Base-by-base conservation (phyloP, 148 eudicot genomes). In the Limonium bicolor region DNA sequence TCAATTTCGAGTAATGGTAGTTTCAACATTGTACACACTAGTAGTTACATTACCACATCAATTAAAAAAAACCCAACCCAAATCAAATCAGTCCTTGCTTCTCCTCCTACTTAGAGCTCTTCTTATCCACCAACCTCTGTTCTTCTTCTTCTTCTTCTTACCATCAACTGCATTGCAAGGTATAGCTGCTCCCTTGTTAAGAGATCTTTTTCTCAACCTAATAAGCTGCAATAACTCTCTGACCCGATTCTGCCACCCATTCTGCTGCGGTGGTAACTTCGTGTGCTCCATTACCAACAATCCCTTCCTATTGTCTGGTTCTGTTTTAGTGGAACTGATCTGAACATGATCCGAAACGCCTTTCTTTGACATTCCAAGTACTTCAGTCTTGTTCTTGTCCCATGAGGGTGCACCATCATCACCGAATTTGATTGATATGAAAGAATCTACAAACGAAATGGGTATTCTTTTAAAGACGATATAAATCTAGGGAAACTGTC, bases 361-460 rank as follows among this genome's bases (percentile, higher is more conserved):
- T n/a, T n/a, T 29, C 46, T 41, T 41, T 23, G 46, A n/a, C 46
- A 42, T 21, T 23, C 19, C 46, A 6, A n/a, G n/a, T n/a, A n/a
- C n/a, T n/a, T n/a, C n/a, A n/a, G n/a, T n/a, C n/a, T n/a, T n/a
- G n/a, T 4, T 42, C 46, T 42, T 42, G 29, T 42, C 46, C 46
- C 46, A 42, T 42, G 9, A 42, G 46, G 18, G 9, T 7, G 26
- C 24, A 1, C 46, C 46, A 23, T 42, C 26, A 19, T 24, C 46
- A 22, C 16, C 46, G 10, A 42, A 42, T 23, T 42, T 24, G 16
- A 42, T 42, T 42, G 46, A 42, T 42, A 42, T 42, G 46, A 42
- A 42, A 22, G 46, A 42, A 23, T 42, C 46, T 42, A 42, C 6
- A 22, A 22, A 9, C 27, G 14, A 17, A 43, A 10, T 16, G 14